Evolutionary conservation across 371 early-diverging fungal species (phyloP).

Genomic region (Lichtheimia ramosa): DNA sequence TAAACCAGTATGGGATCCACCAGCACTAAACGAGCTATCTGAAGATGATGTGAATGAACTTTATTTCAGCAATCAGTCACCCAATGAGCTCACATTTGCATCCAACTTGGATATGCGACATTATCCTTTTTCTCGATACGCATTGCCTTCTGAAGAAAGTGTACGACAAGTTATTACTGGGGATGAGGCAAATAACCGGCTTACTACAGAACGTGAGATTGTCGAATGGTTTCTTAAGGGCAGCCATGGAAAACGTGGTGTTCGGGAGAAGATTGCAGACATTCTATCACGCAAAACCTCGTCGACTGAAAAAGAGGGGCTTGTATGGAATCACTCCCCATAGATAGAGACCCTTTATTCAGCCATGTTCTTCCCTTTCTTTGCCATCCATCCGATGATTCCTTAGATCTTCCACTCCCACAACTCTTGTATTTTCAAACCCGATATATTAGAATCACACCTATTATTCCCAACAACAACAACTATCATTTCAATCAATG

Average conservation of each 20-base stretch:
- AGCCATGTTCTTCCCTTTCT: too few species aligned
- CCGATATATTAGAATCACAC: too few species aligned
- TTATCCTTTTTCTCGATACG: conserved; percentile 75
- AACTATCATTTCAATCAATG: too few species aligned
- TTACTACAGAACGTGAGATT: conserved; percentile 63
- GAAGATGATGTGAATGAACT: conserved; percentile 57
- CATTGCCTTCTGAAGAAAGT: conserved; percentile 80
- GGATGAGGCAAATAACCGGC: conserved; percentile 44
- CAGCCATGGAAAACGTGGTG: conserved; percentile 58
- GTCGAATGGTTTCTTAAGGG: conserved; percentile 65
- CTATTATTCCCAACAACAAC: too few species aligned
- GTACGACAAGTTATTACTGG: conserved; percentile 62
- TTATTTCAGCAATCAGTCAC: conserved; percentile 54
- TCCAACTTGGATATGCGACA: conserved; percentile 34
- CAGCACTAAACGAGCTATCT: neutral
- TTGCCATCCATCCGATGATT: too few species aligned
- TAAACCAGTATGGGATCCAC: conserved; percentile 15
- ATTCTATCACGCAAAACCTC: conserved; percentile 63
- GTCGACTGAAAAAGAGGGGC: neutral
- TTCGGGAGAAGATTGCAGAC: conserved; percentile 61
- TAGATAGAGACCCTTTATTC: too few species aligned
- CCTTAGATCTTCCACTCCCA: too few species aligned
- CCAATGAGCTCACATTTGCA: conserved; percentile 33
- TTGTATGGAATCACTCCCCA: conserved; percentile 1
- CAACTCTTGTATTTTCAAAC: too few species aligned